phyloP scores from a whole-genome alignment of 305 asterid species.

The Solanum hybrid region DNA sequence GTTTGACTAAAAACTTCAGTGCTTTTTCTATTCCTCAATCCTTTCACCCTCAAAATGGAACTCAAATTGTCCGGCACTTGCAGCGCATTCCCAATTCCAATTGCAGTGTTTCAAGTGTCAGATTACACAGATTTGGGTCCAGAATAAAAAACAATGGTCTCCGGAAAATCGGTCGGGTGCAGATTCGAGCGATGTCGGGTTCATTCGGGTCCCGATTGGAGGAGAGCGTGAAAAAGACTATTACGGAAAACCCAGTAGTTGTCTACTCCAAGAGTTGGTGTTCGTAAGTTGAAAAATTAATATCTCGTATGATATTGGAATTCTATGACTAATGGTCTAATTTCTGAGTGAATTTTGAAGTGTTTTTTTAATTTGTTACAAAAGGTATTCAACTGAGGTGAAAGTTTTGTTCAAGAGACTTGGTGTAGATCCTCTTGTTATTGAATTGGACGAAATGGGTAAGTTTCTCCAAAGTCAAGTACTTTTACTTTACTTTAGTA shows the following conservation, averaged over 20 bases:
- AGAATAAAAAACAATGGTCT: conserved; percentile 14
- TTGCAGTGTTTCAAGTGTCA: background rate
- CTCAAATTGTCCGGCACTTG: background rate
- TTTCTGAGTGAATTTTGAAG: background rate
- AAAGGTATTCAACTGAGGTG: conserved; percentile 72
- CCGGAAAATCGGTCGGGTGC: conserved; percentile 4
- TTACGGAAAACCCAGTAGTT: conserved; percentile 62
- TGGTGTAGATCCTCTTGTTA: conserved; percentile 70
- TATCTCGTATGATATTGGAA: background rate
- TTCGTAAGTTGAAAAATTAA: conserved; percentile 16
- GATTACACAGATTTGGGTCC: conserved; percentile 1
- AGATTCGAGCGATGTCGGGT: conserved; percentile 48
- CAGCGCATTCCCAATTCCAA: conserved; percentile 10
- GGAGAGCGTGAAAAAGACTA: conserved; percentile 44
- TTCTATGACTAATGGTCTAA: background rate
- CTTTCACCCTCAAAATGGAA: background rate
- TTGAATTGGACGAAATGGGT: conserved; percentile 85
- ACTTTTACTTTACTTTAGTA: background rate
- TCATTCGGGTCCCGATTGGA: conserved; percentile 55
- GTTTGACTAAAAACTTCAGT: conserved; percentile 18
- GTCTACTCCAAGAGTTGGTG: conserved; percentile 54
- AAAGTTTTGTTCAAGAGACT: conserved; percentile 60
- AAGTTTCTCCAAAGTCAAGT: background rate
- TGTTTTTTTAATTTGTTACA: conserved; percentile 1
- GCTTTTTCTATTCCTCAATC: conserved; percentile 15